Conservation (phyloP, 371 early-diverging fungal species). For the Apophysomyces trapeziformis region DNA sequence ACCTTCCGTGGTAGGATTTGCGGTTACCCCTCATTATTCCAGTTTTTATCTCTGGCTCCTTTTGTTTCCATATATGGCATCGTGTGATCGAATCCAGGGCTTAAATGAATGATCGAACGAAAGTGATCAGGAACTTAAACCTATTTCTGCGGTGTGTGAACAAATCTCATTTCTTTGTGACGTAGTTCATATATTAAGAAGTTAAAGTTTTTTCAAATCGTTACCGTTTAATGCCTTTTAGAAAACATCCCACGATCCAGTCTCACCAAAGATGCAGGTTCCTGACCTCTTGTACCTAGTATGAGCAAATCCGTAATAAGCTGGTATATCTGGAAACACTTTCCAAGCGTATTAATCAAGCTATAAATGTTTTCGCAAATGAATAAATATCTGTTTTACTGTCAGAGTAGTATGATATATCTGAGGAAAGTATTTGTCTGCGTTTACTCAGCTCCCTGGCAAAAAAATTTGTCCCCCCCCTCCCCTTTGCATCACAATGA, state of each 20-base stretch:
- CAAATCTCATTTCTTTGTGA: background rate
- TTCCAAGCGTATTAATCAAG: too few species aligned
- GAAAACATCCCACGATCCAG: too few species aligned
- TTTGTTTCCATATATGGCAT: constrained; percentile 5
- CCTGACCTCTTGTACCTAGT: background rate
- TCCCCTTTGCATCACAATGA: too few species aligned
- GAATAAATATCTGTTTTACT: background rate
- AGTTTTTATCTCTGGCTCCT: background rate
- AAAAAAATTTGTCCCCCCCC: background rate
- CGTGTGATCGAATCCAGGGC: constrained; percentile 2
- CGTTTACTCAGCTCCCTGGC: background rate
- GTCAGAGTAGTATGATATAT: background rate
- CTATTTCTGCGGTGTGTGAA: background rate
- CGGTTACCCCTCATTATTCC: background rate
- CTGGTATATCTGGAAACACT: background rate
- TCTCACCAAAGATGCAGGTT: too few species aligned
- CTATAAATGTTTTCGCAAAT: too few species aligned
- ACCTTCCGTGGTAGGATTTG: background rate
- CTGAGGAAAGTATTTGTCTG: background rate
- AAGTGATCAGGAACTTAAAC: constrained; percentile 3
- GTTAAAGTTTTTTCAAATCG: background rate
- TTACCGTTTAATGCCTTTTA: too few species aligned
- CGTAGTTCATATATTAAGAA: background rate
- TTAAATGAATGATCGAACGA: constrained; percentile 9
- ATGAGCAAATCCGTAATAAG: background rate